Evolutionary conservation across 2,329 filamentous ascomycete species (phyloP), one percentile per base, ranked within the genome.

Genomic region (Fonsecaea erecta): DNA sequence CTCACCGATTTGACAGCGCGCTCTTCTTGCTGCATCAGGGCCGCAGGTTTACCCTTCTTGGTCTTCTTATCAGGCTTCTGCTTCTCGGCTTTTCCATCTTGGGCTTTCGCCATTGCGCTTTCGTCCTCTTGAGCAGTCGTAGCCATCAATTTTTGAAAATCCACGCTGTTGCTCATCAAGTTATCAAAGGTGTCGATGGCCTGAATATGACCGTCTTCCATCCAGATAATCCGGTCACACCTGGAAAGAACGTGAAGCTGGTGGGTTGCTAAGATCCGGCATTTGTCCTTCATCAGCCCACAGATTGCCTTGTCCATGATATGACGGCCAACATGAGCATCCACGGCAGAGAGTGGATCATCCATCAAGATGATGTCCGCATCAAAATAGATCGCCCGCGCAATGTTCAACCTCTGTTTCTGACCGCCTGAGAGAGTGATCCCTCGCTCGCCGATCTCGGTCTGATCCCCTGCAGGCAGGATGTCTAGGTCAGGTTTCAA

Each of bases 371-470:
- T 78, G 55, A 88, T 83, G 67, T 88, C 85, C 0, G 86, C 83
- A 68, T 88, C 79, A 74, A 87, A 88, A 72, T 88, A 89, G 60
- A 89, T 88, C 1, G 86, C 86, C 60, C 95, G 86, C 18, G 95
- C 95, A 73, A 98, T 97, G 75, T 97, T 98, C 71, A 97, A 82
- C 11, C 95, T 88, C 77, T 97, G 94, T 77, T 97, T 97, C 77
- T 98, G 94, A 1, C 94, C 94, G 63, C 95, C 94, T 18, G 93
- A 97, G 1, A 98, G 90, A 0, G 93, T 98, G 73, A 98, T 97
- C 60, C 95, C 94, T 67, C 93, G 88, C 77, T 98, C 95, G 28
- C 94, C 95, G 73, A 98, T 97, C 76, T 98, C 94, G 0, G 94
- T 99, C 71, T 85, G 78, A 72, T 98, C 95, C 14, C 92, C 91